Evolutionary conservation across 2,329 filamentous ascomycete species (phyloP).

Genomic region (Sclerotinia glacialis): DNA sequence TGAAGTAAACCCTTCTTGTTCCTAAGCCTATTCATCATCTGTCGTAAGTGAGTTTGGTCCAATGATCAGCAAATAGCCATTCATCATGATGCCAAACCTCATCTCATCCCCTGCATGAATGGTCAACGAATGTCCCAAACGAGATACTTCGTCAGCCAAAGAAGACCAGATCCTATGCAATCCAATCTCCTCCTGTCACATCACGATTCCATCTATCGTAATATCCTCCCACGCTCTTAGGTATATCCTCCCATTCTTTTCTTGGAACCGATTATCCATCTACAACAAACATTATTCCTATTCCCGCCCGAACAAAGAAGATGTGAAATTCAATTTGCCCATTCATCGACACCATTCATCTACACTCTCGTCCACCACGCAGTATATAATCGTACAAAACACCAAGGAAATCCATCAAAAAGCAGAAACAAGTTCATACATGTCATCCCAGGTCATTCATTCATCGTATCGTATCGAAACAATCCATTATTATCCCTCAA

Average conservation of each 20-base stretch:
- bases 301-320: background rate
- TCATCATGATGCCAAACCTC: background rate
- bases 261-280: background rate
- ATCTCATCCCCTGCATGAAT: background rate
- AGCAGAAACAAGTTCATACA: slow-evolving; percentile 5
- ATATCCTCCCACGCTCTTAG: background rate
- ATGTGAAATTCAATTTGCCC: background rate
- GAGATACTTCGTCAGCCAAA: background rate
- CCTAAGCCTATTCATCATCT: background rate
- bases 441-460: background rate
- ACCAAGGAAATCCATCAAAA: background rate
- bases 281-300: background rate
- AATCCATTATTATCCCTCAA: slow-evolving; percentile 3
- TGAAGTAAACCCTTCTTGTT: slow-evolving; percentile 8
- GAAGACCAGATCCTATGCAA: background rate
- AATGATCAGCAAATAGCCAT: background rate
- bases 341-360: background rate
- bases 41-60: slow-evolving; percentile 2
- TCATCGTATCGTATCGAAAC: background rate
- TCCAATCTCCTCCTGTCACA: background rate
- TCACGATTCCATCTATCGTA: background rate
- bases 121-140: background rate
- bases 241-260: background rate
- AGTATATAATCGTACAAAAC: background rate
- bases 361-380: background rate